Evolutionary conservation across 1,284 basidiomycete genomes (phyloP).

Genomic region (Trichosporon sp.): DNA sequence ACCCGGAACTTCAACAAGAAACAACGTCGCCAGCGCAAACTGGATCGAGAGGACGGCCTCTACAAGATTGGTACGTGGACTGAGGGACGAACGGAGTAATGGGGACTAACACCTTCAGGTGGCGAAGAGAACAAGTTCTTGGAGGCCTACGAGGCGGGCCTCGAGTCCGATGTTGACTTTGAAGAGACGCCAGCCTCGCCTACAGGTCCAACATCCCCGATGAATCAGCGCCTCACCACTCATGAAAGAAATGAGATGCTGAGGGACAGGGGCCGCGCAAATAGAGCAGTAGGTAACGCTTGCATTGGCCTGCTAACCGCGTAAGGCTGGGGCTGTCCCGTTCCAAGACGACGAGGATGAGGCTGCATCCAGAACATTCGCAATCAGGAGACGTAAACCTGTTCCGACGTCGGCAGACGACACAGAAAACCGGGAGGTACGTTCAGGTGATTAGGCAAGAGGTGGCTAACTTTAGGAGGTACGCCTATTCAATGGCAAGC

Average conservation of each 20-base stretch:
- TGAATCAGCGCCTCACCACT: slow-evolving; percentile 1
- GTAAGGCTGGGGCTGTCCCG: neutral
- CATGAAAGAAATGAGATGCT: slow-evolving; percentile 33
- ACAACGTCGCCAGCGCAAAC: slow-evolving; percentile 36
- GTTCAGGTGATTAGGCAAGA: too few species aligned
- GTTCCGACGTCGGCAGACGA: too few species aligned
- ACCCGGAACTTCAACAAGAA: slow-evolving; percentile 36
- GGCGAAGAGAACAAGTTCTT: slow-evolving; percentile 45
- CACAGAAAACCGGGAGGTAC: neutral
- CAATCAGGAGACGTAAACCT: neutral
- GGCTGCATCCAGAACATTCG: neutral
- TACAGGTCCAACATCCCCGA: slow-evolving; percentile 9
- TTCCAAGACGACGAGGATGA: slow-evolving; percentile 7
- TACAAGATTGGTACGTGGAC: slow-evolving; percentile 38
- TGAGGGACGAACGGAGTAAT: neutral
- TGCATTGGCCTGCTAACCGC: neutral
- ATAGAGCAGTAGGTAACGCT: slow-evolving; percentile 34
- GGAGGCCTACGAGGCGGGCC: slow-evolving; percentile 37
- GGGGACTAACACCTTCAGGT: slow-evolving; percentile 21
- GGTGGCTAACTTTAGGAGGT: neutral
- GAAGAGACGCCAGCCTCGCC: slow-evolving; percentile 35
- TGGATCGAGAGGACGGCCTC: slow-evolving; percentile 42
- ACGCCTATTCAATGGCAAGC: neutral
- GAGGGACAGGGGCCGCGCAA: slow-evolving; percentile 34
- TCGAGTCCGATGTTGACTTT: slow-evolving; percentile 44